These are phyloP conservation scores for Magnusiomyces ingens DNA, from an alignment of 1,139 yeast genomes.

Conservation along the genomic window DNA sequence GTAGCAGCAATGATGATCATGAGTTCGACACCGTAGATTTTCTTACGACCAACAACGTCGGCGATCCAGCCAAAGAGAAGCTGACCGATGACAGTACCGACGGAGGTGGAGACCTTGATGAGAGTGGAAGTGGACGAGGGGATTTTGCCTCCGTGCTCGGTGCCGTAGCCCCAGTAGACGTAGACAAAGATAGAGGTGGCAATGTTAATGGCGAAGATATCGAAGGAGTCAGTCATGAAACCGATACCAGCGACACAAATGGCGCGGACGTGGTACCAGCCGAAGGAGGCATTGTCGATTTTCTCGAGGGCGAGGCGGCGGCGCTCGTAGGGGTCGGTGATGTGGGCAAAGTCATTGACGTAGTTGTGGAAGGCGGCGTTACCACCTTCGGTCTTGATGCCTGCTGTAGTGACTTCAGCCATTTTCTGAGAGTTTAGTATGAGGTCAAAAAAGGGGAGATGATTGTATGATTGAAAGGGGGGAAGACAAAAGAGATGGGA, in stretches of 20 bases:
- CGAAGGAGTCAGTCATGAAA: conserved; percentile 87
- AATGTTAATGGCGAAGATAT: conserved; percentile 81
- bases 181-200: conserved; percentile 48
- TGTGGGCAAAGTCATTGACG: conserved; percentile 73
- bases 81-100: conserved; percentile 53
- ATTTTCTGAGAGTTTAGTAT: not conserved
- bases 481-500: not conserved
- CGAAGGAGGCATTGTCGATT: conserved; percentile 76
- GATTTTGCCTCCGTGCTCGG: conserved; percentile 36
- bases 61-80: conserved; percentile 73
- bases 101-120: conserved; percentile 82
- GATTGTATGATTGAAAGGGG: too few species aligned
- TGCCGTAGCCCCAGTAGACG: conserved; percentile 52
- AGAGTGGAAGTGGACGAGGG: conserved; percentile 68
- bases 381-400: conserved; percentile 56
- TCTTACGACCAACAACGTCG: conserved; percentile 76
- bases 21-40: conserved; percentile 77
- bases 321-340: conserved; percentile 83
- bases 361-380: conserved; percentile 87
- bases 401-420: not conserved
- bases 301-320: conserved; percentile 84
- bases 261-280: conserved; percentile 86
- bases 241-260: conserved; percentile 91
- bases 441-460: not conserved
- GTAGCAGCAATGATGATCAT: conserved; percentile 76